Conservation (phyloP, 495 filamentous ascomycete genomes). For the Corynascus novoguineensis region DNA sequence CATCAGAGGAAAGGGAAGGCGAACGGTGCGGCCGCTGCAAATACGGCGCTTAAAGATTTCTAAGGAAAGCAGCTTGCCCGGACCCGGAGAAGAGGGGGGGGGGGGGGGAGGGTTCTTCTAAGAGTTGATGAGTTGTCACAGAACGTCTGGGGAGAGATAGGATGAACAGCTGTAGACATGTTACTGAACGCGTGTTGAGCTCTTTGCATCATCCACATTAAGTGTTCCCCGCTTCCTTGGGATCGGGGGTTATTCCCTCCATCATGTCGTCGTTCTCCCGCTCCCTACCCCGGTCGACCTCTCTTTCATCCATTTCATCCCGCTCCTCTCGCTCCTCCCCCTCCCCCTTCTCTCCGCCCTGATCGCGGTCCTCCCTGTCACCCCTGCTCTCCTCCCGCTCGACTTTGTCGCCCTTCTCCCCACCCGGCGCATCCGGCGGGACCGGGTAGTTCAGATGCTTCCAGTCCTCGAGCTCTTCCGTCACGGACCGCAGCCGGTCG, state of each 20-base stretch:
- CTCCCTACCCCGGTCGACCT: conserved; percentile 17
- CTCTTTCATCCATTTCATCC: conserved; percentile 29
- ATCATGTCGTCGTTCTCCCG: conserved; percentile 9
- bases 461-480: conserved; percentile 94
- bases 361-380: conserved; percentile 19
- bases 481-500: conserved; percentile 80
- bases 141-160: no score
- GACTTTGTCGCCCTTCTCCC: conserved; percentile 22
- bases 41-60: no score
- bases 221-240: neutral
- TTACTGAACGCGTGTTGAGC: no score
- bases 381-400: conserved; percentile 18
- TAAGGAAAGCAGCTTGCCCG: no score
- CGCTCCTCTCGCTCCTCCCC: conserved; percentile 24
- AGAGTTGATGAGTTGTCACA: no score
- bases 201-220: neutral
- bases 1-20: no score
- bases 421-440: conserved; percentile 30
- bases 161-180: no score
- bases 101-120: no score
- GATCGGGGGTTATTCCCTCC: conserved; percentile 9
- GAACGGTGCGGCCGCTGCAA: no score
- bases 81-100: no score
- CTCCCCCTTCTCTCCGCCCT: conserved; percentile 13
- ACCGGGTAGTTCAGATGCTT: conserved; percentile 64